Evolutionary conservation across 805 yeast species (phyloP), one percentile per base, ranked within the genome.

Genomic region (Lachancea sp.): DNA sequence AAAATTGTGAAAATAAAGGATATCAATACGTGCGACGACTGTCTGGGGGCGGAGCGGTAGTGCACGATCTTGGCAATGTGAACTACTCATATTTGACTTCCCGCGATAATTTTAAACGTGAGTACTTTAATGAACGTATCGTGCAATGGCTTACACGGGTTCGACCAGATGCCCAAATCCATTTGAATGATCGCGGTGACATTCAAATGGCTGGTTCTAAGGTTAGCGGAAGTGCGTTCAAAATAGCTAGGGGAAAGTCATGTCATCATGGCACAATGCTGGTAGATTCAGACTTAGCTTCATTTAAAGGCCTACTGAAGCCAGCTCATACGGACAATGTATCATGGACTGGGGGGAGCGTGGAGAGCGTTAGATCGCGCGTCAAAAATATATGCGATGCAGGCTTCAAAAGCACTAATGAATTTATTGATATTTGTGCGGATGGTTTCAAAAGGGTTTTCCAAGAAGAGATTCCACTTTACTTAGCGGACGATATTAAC

Each of bases 181-280:
- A 51, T 6, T 75, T 85, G 5, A 90, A 86, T 55, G 72, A 68
- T 2, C 71, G 97, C 35, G 94, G 95, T 22, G 98, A 92, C 57
- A 80, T 90, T 21, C 70, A 79, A 8, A 73, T 77, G 13, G 52
- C 61, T 1, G 65, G 58, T 18, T 54, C 61, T 2, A 92, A 92
- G 55, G 77, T 92, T 4, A 83, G 95, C 51, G 99, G 99, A 0
- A 84, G 95, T 6, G 97, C 98, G 0, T 92, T 76, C 61, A 89
- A 89, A 57, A 69, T 92, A 23, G 80, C 95, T 4, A 72, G 74
- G 36, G 89, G 92, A 0, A 77, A 78, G 50, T 78, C 95, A 5
- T 81, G 89, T 49, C 98, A 92, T 57, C 99, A 92, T 64, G 98
- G 97, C 0, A 92, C 99, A 0, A 85, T 92, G 96, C 68, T 92